Evolutionary conservation across 176 grass and related monocot genomes (phyloP).

Genomic region (Luzula sylvatica): DNA sequence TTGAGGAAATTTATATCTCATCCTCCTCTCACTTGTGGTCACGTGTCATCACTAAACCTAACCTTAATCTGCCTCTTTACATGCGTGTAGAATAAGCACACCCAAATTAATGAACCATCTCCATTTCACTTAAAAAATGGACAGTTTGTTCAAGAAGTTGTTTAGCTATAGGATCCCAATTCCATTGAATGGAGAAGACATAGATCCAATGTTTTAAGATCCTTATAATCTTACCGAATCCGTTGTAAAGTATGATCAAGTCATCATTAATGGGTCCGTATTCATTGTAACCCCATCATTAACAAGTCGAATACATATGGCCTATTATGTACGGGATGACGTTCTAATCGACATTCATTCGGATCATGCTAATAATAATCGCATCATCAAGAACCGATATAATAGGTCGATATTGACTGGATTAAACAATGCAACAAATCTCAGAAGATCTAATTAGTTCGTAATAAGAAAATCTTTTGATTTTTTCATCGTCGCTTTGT

Average conservation of each 20-base stretch:
- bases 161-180: too few species aligned
- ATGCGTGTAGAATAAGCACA: constrained; percentile 21
- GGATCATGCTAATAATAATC: too few species aligned
- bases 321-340: too few species aligned
- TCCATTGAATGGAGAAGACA: constrained; percentile 3
- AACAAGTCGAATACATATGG: too few species aligned
- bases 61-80: constrained; percentile 39
- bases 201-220: too few species aligned
- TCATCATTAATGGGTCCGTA: too few species aligned
- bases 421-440: background rate
- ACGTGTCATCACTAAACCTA: constrained; percentile 49
- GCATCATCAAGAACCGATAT: too few species aligned
- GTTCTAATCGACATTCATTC: too few species aligned
- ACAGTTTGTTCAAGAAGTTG: background rate
- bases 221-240: background rate
- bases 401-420: too few species aligned
- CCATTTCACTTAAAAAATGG: background rate
- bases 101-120: background rate
- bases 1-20: constrained; percentile 7
- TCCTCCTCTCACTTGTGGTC: background rate
- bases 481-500: constrained; percentile 1
- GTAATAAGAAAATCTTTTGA: background rate
- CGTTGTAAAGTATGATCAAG: too few species aligned
- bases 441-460: constrained; percentile 15
- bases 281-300: too few species aligned